phyloP scores from a whole-genome alignment of 2,329 filamentous ascomycete genomes.

The Penicillium occitanis region DNA sequence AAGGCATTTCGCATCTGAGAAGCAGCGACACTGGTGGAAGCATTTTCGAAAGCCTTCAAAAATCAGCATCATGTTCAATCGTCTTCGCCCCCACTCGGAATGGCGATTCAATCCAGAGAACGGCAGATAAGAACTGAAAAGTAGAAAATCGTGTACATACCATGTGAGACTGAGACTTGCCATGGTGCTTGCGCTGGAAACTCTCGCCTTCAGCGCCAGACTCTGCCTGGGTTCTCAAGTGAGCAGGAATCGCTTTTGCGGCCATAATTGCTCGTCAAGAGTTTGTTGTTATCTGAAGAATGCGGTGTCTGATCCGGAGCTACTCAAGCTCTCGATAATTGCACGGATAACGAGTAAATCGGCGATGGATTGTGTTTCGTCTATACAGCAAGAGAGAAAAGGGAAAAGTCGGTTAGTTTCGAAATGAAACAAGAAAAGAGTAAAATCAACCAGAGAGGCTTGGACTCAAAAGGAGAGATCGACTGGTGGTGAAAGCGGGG shows the following conservation, averaged over 20 bases:
- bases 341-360: not conserved
- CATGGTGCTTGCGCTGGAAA: slow-evolving; percentile 52
- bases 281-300: not conserved
- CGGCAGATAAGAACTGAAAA: not conserved
- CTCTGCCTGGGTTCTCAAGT: slow-evolving; percentile 67
- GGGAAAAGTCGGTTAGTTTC: not conserved
- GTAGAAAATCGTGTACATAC: slow-evolving; percentile 40
- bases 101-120: not conserved
- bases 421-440: not conserved
- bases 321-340: not conserved
- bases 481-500: slow-evolving; percentile 14
- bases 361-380: not conserved
- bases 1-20: slow-evolving; percentile 99
- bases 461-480: slow-evolving; percentile 9
- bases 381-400: not conserved
- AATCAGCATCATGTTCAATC: not conserved
- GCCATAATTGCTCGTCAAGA: slow-evolving; percentile 57
- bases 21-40: slow-evolving; percentile 94
- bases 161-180: slow-evolving; percentile 57
- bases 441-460: not conserved
- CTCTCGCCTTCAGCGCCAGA: slow-evolving; percentile 36
- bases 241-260: slow-evolving; percentile 74
- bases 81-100: not conserved
- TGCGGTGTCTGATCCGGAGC: slow-evolving; percentile 9
- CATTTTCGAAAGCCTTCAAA: slow-evolving; percentile 92